Base-by-base conservation (phyloP, 495 filamentous ascomycete genomes). In the Neurospora tetraspora region DNA sequence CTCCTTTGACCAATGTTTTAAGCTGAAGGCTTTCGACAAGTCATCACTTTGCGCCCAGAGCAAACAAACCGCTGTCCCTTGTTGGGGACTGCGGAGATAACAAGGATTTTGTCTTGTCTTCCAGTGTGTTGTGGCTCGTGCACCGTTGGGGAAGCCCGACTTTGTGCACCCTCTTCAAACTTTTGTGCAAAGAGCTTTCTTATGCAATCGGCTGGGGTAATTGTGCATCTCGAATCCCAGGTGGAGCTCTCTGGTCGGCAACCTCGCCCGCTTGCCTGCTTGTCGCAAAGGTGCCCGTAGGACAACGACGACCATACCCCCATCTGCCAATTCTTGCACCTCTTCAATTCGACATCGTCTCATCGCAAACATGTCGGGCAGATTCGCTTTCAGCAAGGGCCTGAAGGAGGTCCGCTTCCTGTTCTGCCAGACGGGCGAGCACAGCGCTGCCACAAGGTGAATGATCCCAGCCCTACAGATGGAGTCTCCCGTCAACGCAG, bases 361-460 rank as follows among this genome's bases (percentile, higher is more conserved):
- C 45, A 71, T 76, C 71, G 71, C 69, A 81, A 86, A 78, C 68
- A 99, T 98, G 96, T 93, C 96, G 71, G 84, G 87, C 82, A 97
- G 96, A 87, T 98, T 97, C 82, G 92, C 89, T 76, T 99, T 98
- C 82, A 88, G 90, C 72, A 92, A 92, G 80, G 82, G 87, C 72
- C 85, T 99, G 79, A 98, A 95, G 88, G 96, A 99, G 86, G 87
- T 99, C 80, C 93, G 96, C 75, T 99, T 99, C 85, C 86, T 94
- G 74, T 94, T 98, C 85, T 98, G 96, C 85, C 96, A 98, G 83
- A 92, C 91, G 42, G 91, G 89, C 47, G 93, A 97, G 80, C 89
- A 92, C 78, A 97, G 95, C 84, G 91, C 92, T 75, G 90, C 91
- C 72, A 90, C 91, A 72, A 89, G 96, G 96, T 96, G 83, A 76